Evolutionary conservation across 78 protist genomes (phyloP).

Genomic region (Mastigamoeba balamuthi): DNA sequence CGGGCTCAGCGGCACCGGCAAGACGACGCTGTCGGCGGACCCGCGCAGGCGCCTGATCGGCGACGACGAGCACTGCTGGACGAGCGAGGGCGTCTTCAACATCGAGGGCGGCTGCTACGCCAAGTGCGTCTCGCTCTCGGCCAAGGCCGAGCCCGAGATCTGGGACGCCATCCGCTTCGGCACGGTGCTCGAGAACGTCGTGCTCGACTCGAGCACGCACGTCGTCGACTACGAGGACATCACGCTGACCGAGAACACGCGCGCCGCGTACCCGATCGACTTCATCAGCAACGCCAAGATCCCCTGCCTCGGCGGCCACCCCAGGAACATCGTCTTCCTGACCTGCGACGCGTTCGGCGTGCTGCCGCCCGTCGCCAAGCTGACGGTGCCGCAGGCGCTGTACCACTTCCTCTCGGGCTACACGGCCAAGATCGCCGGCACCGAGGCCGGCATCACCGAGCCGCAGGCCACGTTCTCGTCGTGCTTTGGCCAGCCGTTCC

Average conservation of each 20-base stretch:
- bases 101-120: conserved; percentile 98
- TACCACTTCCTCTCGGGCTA: conserved; percentile 92
- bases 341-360: conserved; percentile 96
- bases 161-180: conserved; percentile 81
- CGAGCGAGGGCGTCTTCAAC: conserved; percentile 79
- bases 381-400: conserved; percentile 81
- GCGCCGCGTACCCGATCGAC: conserved; percentile 88
- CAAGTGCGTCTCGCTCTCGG: conserved; percentile 73
- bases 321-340: conserved; percentile 85
- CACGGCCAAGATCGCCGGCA: conserved; percentile 93
- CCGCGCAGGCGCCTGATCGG: conserved; percentile 84
- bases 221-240: conserved; percentile 62
- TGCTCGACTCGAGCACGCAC: conserved; percentile 45
- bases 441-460: conserved; percentile 87
- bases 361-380: conserved; percentile 88
- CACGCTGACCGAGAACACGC: conserved; percentile 87
- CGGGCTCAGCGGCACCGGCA: conserved; percentile 95
- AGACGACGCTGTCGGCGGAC: conserved; percentile 94
- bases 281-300: conserved; percentile 74
- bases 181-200: conserved; percentile 84
- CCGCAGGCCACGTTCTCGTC: conserved; percentile 91
- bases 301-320: conserved; percentile 71
- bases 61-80: conserved; percentile 97
- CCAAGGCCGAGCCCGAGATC: conserved; percentile 89
- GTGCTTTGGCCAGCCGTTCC: conserved; percentile 92